phyloP scores from a whole-genome alignment of 345 rosid genomes.

The Punica granatum region DNA sequence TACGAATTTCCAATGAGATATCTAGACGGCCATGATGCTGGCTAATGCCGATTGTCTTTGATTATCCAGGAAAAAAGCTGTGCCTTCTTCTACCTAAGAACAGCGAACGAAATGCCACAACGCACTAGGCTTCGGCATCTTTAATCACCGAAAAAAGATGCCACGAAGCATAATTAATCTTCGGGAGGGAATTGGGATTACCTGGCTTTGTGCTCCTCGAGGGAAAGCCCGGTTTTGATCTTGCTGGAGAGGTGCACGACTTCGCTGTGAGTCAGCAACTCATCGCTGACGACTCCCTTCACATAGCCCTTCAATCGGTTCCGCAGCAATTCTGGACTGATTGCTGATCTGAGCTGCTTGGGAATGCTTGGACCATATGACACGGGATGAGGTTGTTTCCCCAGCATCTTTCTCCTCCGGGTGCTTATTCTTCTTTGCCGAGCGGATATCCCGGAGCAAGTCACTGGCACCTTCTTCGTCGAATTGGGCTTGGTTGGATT shows the following conservation, averaged over 20 bases:
- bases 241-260: slow-evolving; percentile 73
- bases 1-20: no score
- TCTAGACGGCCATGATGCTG: no score
- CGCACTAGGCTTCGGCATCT: no score
- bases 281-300: slow-evolving; percentile 64
- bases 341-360: slow-evolving; percentile 34
- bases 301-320: slow-evolving; percentile 66
- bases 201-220: slow-evolving; percentile 80
- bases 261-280: slow-evolving; percentile 67
- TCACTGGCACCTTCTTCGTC: slow-evolving; percentile 41
- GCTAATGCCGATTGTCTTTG: no score
- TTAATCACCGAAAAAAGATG: no score
- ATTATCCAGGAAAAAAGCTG: no score
- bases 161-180: background rate
- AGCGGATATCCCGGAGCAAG: slow-evolving; percentile 75
- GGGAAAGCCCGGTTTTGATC: slow-evolving; percentile 66
- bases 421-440: slow-evolving; percentile 51
- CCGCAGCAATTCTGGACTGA: slow-evolving; percentile 52
- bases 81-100: no score
- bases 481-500: slow-evolving; percentile 24
- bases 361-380: slow-evolving; percentile 1
- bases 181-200: slow-evolving; percentile 7
- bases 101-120: no score
- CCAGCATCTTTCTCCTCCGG: slow-evolving; percentile 27
- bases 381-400: background rate